These are phyloP conservation scores for Plantago lanceolata DNA, from an alignment of 305 asterid genomes.

Conservation along the genomic window DNA sequence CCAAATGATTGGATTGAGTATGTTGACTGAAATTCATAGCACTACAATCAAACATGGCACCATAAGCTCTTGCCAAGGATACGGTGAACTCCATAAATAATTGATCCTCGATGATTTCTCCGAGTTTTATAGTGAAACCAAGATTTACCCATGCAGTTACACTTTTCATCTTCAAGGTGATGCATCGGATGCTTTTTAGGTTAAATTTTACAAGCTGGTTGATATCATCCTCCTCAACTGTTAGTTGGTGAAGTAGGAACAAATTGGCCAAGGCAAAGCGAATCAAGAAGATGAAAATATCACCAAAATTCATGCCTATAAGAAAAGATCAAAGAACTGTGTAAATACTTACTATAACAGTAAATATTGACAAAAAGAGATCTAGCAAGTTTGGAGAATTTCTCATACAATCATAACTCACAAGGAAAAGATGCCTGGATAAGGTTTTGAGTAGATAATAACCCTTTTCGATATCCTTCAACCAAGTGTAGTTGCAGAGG, in stretches of 20 bases:
- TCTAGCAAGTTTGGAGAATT: too few relatives aligned
- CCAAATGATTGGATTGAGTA: constrained; percentile 26
- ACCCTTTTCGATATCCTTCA: too few relatives aligned
- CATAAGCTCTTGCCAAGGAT: constrained; percentile 46
- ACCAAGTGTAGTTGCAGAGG: too few relatives aligned
- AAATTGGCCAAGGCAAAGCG: constrained; percentile 72
- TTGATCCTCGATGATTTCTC: constrained; percentile 39
- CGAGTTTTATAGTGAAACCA: constrained; percentile 26
- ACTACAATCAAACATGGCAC: constrained; percentile 25
- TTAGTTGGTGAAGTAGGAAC: constrained; percentile 47
- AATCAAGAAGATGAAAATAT: constrained; percentile 63
- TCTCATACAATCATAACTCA: too few relatives aligned
- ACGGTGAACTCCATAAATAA: constrained; percentile 52
- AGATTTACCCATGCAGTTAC: constrained; percentile 32
- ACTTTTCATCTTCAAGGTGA: constrained; percentile 53
- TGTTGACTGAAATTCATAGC: constrained; percentile 25
- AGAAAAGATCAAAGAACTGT: constrained; percentile 9
- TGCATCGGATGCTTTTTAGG: constrained; percentile 43
- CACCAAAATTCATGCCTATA: constrained; percentile 77
- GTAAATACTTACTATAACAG: too few relatives aligned
- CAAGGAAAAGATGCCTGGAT: too few relatives aligned
- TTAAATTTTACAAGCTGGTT: constrained; percentile 41
- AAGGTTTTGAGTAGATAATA: too few relatives aligned
- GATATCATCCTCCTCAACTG: constrained; percentile 17
- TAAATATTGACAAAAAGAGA: too few relatives aligned